phyloP scores from a whole-genome alignment of 441 rosid species.

The Pelargonium fulgidum region DNA sequence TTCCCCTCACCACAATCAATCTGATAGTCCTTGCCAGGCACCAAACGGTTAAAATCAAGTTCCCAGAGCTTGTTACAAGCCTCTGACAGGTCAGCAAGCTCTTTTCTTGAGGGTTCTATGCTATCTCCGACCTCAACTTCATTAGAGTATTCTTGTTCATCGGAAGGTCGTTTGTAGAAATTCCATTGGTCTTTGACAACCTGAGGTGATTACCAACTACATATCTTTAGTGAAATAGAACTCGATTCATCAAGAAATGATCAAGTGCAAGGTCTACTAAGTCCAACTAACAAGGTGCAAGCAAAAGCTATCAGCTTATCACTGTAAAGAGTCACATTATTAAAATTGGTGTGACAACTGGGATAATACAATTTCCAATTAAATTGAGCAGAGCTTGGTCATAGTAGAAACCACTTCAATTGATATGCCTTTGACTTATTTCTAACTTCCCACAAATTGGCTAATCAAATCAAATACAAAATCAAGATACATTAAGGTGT shows the following conservation, averaged over 20 bases:
- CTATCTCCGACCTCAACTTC: constrained; percentile 38
- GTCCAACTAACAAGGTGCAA: background rate
- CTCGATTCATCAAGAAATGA: background rate
- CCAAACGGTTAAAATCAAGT: constrained; percentile 67
- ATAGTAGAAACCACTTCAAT: background rate
- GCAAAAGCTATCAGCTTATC: background rate
- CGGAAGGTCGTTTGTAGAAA: constrained; percentile 55
- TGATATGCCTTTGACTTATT: background rate
- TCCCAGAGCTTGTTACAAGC: constrained; percentile 91
- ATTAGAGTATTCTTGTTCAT: constrained; percentile 62
- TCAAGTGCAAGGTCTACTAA: background rate
- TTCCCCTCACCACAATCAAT: constrained; percentile 94
- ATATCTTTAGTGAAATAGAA: background rate
- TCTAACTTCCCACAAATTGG: background rate
- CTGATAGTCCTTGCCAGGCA: constrained; percentile 70
- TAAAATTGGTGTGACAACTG: background rate
- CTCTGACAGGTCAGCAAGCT: constrained; percentile 66
- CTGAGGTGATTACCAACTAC: constrained; percentile 24
- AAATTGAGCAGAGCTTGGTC: too few relatives aligned
- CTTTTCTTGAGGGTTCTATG: constrained; percentile 53
- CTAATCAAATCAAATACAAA: background rate
- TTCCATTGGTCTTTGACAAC: constrained; percentile 66
- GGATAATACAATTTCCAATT: too few relatives aligned
- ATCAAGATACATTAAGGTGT: background rate
- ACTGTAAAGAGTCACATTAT: background rate